phyloP scores from a whole-genome alignment of 805 yeast genomes.

The Hanseniaspora jakobsenii region DNA sequence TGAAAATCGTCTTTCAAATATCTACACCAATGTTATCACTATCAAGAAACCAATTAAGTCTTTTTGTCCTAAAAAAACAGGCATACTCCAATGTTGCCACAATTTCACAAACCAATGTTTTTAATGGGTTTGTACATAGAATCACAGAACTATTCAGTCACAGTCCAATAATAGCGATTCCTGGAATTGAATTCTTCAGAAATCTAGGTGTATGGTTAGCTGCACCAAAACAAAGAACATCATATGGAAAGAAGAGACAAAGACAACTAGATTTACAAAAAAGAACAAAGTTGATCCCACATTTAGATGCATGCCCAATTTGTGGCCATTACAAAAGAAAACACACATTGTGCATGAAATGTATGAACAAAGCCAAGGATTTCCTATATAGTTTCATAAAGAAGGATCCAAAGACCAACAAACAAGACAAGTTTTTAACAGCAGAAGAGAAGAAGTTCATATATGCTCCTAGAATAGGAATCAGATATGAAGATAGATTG shows the following conservation, averaged over 20 bases:
- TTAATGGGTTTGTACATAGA: too few relatives aligned
- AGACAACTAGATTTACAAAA: conserved; percentile 72
- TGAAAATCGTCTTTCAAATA: too few relatives aligned
- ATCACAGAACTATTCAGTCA: background rate
- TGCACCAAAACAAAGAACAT: conserved; percentile 86
- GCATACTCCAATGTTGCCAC: background rate
- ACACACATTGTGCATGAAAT: conserved; percentile 84
- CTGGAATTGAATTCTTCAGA: conserved; percentile 31
- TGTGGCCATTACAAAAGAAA: conserved; percentile 88
- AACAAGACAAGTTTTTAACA: conserved; percentile 31
- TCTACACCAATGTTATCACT: too few relatives aligned
- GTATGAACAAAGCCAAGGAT: conserved; percentile 31
- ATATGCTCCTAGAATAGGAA: conserved; percentile 60
- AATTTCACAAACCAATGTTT: too few relatives aligned
- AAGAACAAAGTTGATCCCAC: conserved; percentile 62
- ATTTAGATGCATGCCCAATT: conserved; percentile 83
- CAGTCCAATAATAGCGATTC: conserved; percentile 16
- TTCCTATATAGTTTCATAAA: conserved; percentile 19
- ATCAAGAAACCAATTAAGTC: too few relatives aligned
- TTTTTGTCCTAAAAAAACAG: background rate
- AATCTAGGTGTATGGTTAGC: conserved; percentile 73
- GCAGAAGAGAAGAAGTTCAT: conserved; percentile 51
- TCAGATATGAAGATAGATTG: conserved; percentile 22
- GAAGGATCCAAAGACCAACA: conserved; percentile 2
- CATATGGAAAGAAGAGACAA: conserved; percentile 75